Evolutionary conservation across 805 yeast genomes (phyloP).

Genomic region (Metschnikowia gruessii): DNA sequence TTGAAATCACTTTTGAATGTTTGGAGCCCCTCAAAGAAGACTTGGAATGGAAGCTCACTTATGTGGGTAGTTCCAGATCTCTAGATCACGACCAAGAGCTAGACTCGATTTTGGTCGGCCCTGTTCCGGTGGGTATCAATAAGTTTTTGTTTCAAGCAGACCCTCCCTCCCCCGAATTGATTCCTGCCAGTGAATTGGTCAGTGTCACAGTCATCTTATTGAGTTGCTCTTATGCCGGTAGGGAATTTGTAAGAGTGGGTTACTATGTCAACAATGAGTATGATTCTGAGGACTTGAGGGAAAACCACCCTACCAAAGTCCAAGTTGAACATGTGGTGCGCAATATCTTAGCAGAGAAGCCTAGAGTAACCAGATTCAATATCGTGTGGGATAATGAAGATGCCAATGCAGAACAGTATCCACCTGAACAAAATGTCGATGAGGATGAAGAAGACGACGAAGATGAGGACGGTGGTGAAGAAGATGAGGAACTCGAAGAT

Average conservation of each 20-base stretch:
- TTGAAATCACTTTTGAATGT: conserved; percentile 97
- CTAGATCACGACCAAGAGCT: conserved; percentile 95
- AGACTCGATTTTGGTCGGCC: conserved; percentile 96
- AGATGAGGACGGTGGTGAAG: conserved; percentile 27
- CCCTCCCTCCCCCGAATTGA: conserved; percentile 93
- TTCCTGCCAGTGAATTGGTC: conserved; percentile 94
- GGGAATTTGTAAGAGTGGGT: conserved; percentile 96
- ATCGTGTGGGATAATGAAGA: conserved; percentile 92
- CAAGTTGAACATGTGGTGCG: conserved; percentile 93
- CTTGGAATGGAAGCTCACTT: conserved; percentile 95
- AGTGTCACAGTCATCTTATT: conserved; percentile 91
- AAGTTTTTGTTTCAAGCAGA: conserved; percentile 92
- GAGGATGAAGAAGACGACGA: conserved; percentile 45
- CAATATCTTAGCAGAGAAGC: conserved; percentile 94
- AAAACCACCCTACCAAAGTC: conserved; percentile 89
- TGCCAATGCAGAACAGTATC: conserved; percentile 61
- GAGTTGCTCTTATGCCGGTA: conserved; percentile 88
- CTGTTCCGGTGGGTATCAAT: conserved; percentile 96
- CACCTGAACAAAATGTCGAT: conserved; percentile 62
- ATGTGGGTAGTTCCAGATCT: conserved; percentile 94
- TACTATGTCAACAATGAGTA: conserved; percentile 97
- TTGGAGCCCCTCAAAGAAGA: conserved; percentile 88
- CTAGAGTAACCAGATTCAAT: conserved; percentile 94
- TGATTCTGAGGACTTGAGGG: conserved; percentile 87
- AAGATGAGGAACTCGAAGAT: conserved; percentile 17